Percentiles rank a stretch among this genome's conserved stretches.
phyloP scores from a whole-genome alignment of 306 rosid species.

The Oxytropis ochrocephala region DNA sequence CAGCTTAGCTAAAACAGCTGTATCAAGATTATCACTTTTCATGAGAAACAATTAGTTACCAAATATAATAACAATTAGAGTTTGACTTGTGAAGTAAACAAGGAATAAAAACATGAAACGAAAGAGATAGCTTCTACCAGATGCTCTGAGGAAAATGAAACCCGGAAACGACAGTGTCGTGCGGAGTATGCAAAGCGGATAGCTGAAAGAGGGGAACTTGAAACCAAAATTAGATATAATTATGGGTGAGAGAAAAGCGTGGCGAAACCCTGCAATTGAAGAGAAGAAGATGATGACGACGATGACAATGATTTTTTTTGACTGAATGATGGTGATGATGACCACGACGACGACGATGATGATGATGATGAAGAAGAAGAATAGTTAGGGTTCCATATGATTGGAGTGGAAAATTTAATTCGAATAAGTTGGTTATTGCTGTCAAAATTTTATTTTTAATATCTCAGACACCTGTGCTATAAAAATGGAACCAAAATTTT shows the following conservation, averaged over 20 bases:
- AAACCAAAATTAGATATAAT: neutral
- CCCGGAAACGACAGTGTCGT: neutral
- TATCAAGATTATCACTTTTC: neutral
- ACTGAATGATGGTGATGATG: neutral
- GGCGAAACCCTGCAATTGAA: neutral
- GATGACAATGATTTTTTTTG: too few relatives aligned
- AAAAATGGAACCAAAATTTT: too few relatives aligned
- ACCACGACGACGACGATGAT: too few relatives aligned
- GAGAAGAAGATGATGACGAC: neutral
- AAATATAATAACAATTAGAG: neutral
- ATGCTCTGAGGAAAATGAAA: neutral
- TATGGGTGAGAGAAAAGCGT: neutral
- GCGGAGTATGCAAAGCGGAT: neutral
- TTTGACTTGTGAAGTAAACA: neutral
- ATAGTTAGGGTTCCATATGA: too few relatives aligned
- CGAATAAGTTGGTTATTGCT: too few relatives aligned
- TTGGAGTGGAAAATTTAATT: too few relatives aligned
- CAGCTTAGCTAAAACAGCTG: neutral
- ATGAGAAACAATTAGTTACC: neutral
- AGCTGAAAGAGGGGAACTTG: neutral
- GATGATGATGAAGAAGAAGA: too few relatives aligned
- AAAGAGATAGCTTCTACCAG: neutral
- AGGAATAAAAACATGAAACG: neutral
- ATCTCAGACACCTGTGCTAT: too few relatives aligned
- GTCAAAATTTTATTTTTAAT: too few relatives aligned